These are phyloP conservation scores for Vitis rupestris DNA, from an alignment of 164 flowering plant species.

Conservation along the genomic window DNA sequence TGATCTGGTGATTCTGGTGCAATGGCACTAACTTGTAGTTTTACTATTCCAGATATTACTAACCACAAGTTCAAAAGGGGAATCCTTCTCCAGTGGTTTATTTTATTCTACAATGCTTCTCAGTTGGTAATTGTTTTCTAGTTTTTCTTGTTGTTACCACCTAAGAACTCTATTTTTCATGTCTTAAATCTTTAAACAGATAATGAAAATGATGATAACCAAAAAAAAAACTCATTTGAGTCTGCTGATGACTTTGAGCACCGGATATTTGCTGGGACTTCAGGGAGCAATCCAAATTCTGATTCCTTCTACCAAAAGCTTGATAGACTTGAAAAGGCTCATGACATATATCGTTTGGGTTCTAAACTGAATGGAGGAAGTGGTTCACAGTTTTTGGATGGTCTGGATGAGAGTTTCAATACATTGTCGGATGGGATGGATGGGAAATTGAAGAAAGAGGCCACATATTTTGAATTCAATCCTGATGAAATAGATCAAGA, in stretches of 20 bases:
- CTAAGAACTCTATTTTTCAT: not conserved
- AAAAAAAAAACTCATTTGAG: slow-evolving; percentile 33
- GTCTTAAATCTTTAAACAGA: slow-evolving; percentile 22
- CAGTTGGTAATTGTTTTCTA: not conserved
- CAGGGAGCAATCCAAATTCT: slow-evolving; percentile 25
- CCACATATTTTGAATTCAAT: slow-evolving; percentile 50
- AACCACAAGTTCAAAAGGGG: not conserved
- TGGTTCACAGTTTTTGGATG: slow-evolving; percentile 25
- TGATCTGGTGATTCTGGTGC: not conserved
- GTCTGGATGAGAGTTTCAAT: slow-evolving; percentile 44
- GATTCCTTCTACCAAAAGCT: slow-evolving; percentile 49
- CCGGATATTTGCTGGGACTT: slow-evolving; percentile 50
- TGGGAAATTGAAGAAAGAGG: slow-evolving; percentile 66
- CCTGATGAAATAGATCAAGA: slow-evolving; percentile 45
- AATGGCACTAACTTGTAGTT: not conserved
- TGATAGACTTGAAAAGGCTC: slow-evolving; percentile 42
- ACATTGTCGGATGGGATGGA: slow-evolving; percentile 74
- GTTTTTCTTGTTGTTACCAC: not conserved
- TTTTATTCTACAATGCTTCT: not conserved
- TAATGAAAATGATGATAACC: slow-evolving; percentile 19
- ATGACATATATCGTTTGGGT: slow-evolving; percentile 24
- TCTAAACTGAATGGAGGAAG: slow-evolving; percentile 13
- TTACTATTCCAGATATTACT: not conserved
- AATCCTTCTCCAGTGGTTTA: not conserved
- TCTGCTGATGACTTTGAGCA: slow-evolving; percentile 58